Evolutionary conservation across 306 rosid genomes (phyloP), one percentile per base, ranked within the genome.

Genomic region (Clitoria ternatea): DNA sequence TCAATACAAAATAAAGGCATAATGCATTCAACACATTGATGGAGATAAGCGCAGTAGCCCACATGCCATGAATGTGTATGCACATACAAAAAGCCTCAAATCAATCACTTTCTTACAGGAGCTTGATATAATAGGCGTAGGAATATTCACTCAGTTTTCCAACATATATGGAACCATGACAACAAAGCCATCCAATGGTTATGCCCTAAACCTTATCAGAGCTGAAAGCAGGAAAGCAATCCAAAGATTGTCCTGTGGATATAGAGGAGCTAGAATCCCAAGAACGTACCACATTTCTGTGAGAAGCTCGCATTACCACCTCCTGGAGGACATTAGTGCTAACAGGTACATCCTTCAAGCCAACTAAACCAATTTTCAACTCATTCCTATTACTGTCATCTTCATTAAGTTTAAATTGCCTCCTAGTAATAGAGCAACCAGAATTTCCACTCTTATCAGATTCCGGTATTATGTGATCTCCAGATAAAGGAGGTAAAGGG

Each of bases 191-290:
- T 15, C 72, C 63, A 64, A 48, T 42, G 57, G 33, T 57, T 54
- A 71, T 76, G 56, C 73, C 64, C 66, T 65, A 59, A 72, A 86
- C 90, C 92, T 88, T 71, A 43, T 88, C 89, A 2, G 80, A 67
- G 80, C 66, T 72, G 61, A 77, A 66, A 18, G 75, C 40, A 47
- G 89, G 78, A 48, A 76, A 66, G 42, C 73, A 69, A 59, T 71
- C 80, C 79, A 61, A 35, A 37, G 83, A 74, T 73, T 68, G 89
- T 73, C 69, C 70, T 43, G 49, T 62, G 80, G 86, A 68, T 61
- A 80, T 39, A 45, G 81, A 36, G 20, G 73, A 53, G 49, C 66
- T 77, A 22, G 82, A 74, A 73, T 55, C 70, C 66, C 67, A 75
- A 60, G 77, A 57, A 55, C 66, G 66, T 53, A 74, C 26, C 70